phyloP scores from a whole-genome alignment of 768 basidiomycete genomes.

The Lactarius psammicola region DNA sequence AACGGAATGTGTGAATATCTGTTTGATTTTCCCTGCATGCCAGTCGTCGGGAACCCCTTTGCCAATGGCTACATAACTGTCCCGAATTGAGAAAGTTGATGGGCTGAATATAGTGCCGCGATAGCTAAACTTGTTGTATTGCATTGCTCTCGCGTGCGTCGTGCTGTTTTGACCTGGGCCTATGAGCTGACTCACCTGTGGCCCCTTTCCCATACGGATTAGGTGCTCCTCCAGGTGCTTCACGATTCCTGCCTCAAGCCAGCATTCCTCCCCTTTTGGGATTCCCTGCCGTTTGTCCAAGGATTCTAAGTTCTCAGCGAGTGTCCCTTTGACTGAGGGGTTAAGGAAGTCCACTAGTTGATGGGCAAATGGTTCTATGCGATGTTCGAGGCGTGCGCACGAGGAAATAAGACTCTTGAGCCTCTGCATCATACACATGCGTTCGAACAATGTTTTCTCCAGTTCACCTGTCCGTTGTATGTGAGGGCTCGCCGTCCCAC shows the following conservation, averaged over 20 bases:
- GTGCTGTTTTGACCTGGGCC: neutral
- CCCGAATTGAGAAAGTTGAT: neutral
- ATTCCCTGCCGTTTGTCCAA: neutral
- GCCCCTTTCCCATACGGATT: neutral
- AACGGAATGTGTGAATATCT: constrained; percentile 3
- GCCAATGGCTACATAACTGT: constrained; percentile 5
- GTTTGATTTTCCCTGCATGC: constrained; percentile 9
- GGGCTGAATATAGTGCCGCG: neutral
- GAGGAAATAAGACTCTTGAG: constrained; percentile 12
- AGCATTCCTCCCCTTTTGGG: neutral
- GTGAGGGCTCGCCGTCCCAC: neutral
- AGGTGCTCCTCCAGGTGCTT: neutral
- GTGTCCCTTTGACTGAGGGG: neutral
- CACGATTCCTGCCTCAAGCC: neutral
- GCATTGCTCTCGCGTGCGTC: neutral
- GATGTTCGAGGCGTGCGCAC: neutral
- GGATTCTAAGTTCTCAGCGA: neutral
- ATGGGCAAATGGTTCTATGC: neutral
- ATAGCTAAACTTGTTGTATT: neutral
- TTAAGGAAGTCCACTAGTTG: neutral
- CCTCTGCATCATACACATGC: constrained; percentile 33
- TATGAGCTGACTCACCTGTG: neutral
- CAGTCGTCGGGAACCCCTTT: constrained; percentile 3
- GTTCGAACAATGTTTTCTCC: constrained; percentile 34
- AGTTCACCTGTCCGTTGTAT: constrained; percentile 31